Evolutionary conservation across 1,139 yeast species (phyloP).

Genomic region (Blastobotrys indianensis): DNA sequence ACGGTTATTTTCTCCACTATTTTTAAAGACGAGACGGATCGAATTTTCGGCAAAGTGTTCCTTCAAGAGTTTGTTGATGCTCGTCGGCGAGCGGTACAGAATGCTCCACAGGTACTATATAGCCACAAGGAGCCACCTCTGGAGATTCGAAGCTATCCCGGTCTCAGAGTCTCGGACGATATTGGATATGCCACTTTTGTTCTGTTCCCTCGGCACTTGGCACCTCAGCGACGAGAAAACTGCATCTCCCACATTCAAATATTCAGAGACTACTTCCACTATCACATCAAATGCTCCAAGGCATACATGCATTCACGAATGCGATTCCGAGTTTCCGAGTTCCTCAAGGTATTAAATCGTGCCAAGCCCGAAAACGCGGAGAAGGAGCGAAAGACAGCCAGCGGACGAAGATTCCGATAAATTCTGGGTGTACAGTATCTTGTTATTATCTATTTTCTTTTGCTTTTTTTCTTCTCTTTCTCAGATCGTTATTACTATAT

Average conservation of each 20-base stretch:
- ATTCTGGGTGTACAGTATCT: too few species aligned
- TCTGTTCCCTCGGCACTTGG: conserved; percentile 63
- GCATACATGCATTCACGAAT: conserved; percentile 98
- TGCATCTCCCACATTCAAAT: conserved; percentile 85
- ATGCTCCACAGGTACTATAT: conserved; percentile 95
- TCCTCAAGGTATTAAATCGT: conserved; percentile 89
- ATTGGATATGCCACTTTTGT: conserved; percentile 44
- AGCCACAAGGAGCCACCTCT: conserved; percentile 89
- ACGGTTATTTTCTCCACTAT: conserved; percentile 93
- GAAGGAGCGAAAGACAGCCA: conserved; percentile 76
- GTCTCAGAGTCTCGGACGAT: conserved; percentile 29
- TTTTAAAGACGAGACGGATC: conserved; percentile 95
- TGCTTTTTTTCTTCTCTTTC: too few species aligned
- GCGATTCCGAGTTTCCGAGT: conserved; percentile 92
- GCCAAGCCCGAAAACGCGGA: conserved; percentile 92
- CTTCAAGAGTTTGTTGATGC: conserved; percentile 98
- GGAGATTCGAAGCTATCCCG: conserved; percentile 54
- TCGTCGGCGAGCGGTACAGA: conserved; percentile 90
- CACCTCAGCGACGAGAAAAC: conserved; percentile 69
- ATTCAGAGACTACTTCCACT: conserved; percentile 95
- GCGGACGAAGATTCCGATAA: conserved; percentile 66
- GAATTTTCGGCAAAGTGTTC: conserved; percentile 89
- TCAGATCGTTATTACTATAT: not conserved
- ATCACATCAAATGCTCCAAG: conserved; percentile 95
- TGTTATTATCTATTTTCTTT: too few species aligned